A percentile compares a stretch with the other conserved stretches of the same genome.
Evolutionary conservation across 164 flowering plant species (phyloP).

Genomic region (Vitis vinifera): DNA sequence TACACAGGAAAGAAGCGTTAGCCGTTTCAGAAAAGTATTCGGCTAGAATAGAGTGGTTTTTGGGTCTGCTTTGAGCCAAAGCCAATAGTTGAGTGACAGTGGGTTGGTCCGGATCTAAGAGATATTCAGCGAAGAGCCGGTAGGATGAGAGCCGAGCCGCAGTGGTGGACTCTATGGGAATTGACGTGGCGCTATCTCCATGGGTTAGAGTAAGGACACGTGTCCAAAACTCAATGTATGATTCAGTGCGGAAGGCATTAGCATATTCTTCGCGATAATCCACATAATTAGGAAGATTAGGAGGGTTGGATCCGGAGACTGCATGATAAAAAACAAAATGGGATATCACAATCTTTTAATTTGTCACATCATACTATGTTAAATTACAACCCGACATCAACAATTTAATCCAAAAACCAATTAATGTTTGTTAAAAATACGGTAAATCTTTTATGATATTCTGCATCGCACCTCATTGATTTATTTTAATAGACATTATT

Average conservation of each 20-base stretch:
- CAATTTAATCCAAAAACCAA: too few species aligned
- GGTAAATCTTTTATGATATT: too few species aligned
- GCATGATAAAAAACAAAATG: neutral
- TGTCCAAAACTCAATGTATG: slow-evolving; percentile 69
- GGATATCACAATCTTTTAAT: too few species aligned
- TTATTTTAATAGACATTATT: too few species aligned
- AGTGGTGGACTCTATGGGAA: slow-evolving; percentile 38
- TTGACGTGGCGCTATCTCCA: slow-evolving; percentile 15
- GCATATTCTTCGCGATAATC: slow-evolving; percentile 75
- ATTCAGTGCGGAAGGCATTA: slow-evolving; percentile 72
- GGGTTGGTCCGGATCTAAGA: slow-evolving; percentile 68
- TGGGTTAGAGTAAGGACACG: slow-evolving; percentile 43
- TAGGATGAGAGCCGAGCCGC: slow-evolving; percentile 68
- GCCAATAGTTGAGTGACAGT: slow-evolving; percentile 37
- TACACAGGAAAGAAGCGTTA: slow-evolving; percentile 55
- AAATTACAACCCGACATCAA: too few species aligned
- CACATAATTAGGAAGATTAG: neutral
- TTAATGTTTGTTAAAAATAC: too few species aligned
- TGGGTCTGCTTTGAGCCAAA: slow-evolving; percentile 19
- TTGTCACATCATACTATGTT: too few species aligned
- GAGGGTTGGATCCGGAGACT: neutral
- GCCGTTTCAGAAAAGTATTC: slow-evolving; percentile 64
- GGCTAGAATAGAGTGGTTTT: slow-evolving; percentile 32
- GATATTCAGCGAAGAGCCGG: slow-evolving; percentile 63
- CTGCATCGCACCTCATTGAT: rapidly evolving